Conservation (phyloP, 164 flowering plant genomes). For the Euptelea pleiosperma region DNA sequence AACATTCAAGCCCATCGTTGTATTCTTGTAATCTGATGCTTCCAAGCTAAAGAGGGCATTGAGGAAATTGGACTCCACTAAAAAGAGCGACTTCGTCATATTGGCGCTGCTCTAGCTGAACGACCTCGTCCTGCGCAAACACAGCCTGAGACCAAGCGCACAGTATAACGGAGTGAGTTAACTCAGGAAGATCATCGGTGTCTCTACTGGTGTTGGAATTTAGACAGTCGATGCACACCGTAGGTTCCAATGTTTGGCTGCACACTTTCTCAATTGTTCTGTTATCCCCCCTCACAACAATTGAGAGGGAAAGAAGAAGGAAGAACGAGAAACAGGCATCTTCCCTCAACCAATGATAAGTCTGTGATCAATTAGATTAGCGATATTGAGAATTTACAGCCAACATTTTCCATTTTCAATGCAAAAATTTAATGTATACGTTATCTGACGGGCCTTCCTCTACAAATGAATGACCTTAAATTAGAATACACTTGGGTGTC, state of each 20-base stretch:
- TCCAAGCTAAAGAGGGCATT: background rate
- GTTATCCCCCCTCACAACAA: background rate
- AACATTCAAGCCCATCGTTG: background rate
- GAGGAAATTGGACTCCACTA: background rate
- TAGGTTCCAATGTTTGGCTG: background rate
- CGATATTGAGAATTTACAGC: too few relatives aligned
- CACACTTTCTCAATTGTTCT: background rate
- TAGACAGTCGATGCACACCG: background rate
- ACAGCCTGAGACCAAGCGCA: background rate
- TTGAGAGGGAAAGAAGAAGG: background rate
- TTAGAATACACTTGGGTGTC: too few relatives aligned
- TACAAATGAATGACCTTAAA: too few relatives aligned
- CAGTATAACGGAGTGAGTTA: background rate
- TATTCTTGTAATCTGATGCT: background rate
- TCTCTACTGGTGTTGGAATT: background rate
- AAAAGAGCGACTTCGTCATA: background rate
- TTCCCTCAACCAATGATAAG: too few relatives aligned
- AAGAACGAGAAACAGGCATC: too few relatives aligned
- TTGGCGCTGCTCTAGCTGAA: background rate
- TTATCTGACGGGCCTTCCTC: too few relatives aligned
- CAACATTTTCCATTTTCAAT: too few relatives aligned
- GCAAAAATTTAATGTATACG: too few relatives aligned
- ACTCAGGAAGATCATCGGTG: background rate
- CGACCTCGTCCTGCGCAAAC: background rate
- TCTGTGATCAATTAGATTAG: too few relatives aligned